These are phyloP conservation scores for Metschnikowia chrysomelidarum DNA, from an alignment of 805 yeast species.

Conservation along the genomic window DNA sequence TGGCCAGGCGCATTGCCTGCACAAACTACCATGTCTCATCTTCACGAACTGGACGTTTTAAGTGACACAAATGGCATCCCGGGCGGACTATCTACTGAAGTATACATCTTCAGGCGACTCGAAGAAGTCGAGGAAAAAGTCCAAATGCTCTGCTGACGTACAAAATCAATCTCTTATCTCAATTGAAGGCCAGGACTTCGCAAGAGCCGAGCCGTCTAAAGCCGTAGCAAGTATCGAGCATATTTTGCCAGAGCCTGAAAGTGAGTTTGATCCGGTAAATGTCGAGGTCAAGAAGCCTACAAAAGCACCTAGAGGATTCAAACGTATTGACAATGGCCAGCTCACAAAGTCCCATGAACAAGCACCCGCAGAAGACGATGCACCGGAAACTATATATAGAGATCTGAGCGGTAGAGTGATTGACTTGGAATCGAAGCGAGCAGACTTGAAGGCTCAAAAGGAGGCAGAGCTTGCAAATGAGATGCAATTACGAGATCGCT, in stretches of 20 bases:
- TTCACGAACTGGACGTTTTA: no score
- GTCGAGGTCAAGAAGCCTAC: slow-evolving; percentile 15
- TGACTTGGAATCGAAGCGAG: slow-evolving; percentile 19
- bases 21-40: no score
- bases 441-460: slow-evolving; percentile 15
- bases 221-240: not conserved
- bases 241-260: slow-evolving; percentile 8
- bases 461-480: slow-evolving; percentile 5
- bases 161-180: slow-evolving; percentile 6
- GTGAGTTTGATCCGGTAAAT: slow-evolving; percentile 25
- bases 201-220: not conserved
- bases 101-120: slow-evolving; percentile 22
- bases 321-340: slow-evolving; percentile 33
- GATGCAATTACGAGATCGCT: slow-evolving; percentile 13
- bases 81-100: slow-evolving; percentile 35
- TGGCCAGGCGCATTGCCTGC: no score
- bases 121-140: slow-evolving; percentile 20
- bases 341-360: slow-evolving; percentile 5
- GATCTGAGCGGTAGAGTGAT: slow-evolving; percentile 30
- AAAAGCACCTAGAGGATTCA: slow-evolving; percentile 31
- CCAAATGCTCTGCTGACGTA: slow-evolving; percentile 1
- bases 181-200: slow-evolving; percentile 11
- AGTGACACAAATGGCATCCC: slow-evolving; percentile 21
- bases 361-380: slow-evolving; percentile 1
- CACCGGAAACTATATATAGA: slow-evolving; percentile 45